Evolutionary conservation across 2,329 filamentous ascomycete genomes (phyloP), one percentile per base, ranked within the genome.

Genomic region (Fusarium sp.): DNA sequence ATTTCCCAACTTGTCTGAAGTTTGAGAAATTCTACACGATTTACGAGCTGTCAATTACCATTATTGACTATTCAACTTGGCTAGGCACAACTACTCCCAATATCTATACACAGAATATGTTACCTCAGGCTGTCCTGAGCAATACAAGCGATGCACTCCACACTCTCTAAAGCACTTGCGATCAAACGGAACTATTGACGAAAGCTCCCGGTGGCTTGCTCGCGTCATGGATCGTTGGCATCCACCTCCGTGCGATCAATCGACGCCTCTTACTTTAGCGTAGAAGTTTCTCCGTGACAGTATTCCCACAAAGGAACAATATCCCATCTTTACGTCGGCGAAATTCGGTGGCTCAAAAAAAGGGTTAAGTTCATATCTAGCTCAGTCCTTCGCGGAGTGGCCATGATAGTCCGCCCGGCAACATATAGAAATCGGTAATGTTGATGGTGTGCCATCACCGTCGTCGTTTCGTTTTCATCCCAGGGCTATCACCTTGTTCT

Each of bases 191-290:
- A 58, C 20, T 65, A 60, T 54, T 65, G 46, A 42, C n/a, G 38
- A 31, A 23, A 47, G 63, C 38, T 38, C 59, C 35, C 48, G 16
- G 43, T 63, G 62, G 57, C 67, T 70, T 70, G 42, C 39, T 58
- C 53, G 46, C 63, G 57, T 56, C 57, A 55, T 52, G 38, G 31
- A 54, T 52, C 35, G 6, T 33, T 55, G 42, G 44, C 29, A 43
- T 55, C 21, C 50, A 23, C 31, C 33, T 58, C 57, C 42, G 49
- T 33, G 57, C 63, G 50, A 28, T 46, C 29, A 41, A 33, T 44
- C 24, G 35, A 29, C 35, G 64, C 42, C 52, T 53, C 28, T 47
- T 20, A n/a, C 16, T 37, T 39, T 55, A 61, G 66, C 31, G 44
- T 15, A 52, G 28, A 42, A 26, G 16, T 47, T 38, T 31, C 47